These are phyloP conservation scores for Alnus rubra DNA, from an alignment of 306 rosid species.

Conservation along the genomic window DNA sequence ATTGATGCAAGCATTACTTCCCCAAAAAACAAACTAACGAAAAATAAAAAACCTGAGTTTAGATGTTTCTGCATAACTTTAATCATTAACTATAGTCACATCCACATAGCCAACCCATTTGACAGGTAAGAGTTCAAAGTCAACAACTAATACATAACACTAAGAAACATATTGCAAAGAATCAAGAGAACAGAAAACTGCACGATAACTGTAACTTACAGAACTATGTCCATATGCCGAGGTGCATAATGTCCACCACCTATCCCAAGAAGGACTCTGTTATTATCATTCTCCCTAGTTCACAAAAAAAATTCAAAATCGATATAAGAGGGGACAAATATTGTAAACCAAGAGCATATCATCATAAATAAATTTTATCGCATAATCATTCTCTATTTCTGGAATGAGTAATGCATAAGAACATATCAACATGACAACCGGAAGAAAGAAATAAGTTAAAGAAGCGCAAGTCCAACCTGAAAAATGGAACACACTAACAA, in stretches of 20 bases:
- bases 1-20: neutral
- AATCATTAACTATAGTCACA: neutral
- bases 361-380: conserved; percentile 1
- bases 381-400: neutral
- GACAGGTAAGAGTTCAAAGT: conserved; percentile 11
- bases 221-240: conserved; percentile 83
- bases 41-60: neutral
- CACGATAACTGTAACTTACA: conserved; percentile 47
- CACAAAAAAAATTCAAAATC: conserved; percentile 21
- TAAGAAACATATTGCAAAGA: neutral
- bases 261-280: conserved; percentile 83
- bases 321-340: neutral
- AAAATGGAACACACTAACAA: neutral
- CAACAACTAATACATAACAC: neutral
- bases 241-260: conserved; percentile 98
- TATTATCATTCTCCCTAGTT: conserved; percentile 64
- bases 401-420: neutral
- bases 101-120: conserved; percentile 21
- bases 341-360: conserved; percentile 17
- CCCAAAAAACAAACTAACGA: neutral
- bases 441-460: neutral
- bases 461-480: neutral
- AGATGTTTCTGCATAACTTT: neutral
- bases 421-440: conserved; percentile 1
- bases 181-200: neutral